These are phyloP conservation scores for Tetrapyrgos nigripes DNA, from an alignment of 1,284 basidiomycete genomes.

Conservation along the genomic window DNA sequence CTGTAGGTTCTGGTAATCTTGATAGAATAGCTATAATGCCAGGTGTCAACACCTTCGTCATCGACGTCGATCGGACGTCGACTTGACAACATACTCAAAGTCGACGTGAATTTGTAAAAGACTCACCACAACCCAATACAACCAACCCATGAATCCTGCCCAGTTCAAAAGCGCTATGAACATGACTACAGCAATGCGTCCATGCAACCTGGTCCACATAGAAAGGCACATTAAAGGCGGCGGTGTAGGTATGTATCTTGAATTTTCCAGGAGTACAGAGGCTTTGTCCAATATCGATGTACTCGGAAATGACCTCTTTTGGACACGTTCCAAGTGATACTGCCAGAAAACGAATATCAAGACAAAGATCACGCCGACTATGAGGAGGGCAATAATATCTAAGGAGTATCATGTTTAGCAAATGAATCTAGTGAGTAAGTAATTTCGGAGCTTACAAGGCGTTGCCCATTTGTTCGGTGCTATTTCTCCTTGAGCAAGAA, in stretches of 20 bases:
- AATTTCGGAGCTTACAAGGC: conserved; percentile 37
- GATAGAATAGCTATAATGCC: conserved; percentile 65
- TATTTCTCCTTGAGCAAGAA: conserved; percentile 58
- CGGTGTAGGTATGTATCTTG: conserved; percentile 43
- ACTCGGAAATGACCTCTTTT: conserved; percentile 36
- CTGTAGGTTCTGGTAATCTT: conserved; percentile 59
- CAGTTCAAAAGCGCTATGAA: conserved; percentile 73
- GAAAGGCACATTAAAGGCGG: conserved; percentile 75
- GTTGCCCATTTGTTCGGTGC: conserved; percentile 63
- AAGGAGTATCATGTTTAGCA: neutral
- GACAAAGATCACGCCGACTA: conserved; percentile 68
- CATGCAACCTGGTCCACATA: conserved; percentile 71
- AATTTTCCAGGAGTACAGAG: neutral
- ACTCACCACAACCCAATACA: conserved; percentile 61
- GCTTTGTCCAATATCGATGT: conserved; percentile 25
- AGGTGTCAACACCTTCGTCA: neutral
- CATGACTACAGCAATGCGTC: conserved; percentile 71
- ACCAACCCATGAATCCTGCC: conserved; percentile 65
- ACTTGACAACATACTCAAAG: no score
- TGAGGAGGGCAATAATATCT: conserved; percentile 70
- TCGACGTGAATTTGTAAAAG: neutral
- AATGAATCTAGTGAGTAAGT: neutral
- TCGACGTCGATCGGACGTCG: neutral
- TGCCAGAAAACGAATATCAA: conserved; percentile 75
- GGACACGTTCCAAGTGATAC: conserved; percentile 57